Conservation (phyloP, 768 basidiomycete genomes). For the Boletus rubescentipes region DNA sequence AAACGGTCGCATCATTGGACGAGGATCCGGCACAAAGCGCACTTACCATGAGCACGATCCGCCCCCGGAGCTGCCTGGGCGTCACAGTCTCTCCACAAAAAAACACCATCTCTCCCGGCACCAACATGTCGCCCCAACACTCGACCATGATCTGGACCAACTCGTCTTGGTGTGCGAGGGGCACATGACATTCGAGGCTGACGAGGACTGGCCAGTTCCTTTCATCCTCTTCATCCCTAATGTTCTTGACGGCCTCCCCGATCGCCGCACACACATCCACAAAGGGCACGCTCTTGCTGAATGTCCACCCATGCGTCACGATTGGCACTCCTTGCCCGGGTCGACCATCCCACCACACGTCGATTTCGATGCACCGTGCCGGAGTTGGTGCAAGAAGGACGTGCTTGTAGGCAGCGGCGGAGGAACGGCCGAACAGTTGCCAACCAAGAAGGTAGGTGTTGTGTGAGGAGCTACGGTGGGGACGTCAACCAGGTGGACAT, state of each 20-base stretch:
- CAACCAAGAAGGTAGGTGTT: constrained; percentile 64
- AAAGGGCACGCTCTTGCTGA: constrained; percentile 53
- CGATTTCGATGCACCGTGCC: constrained; percentile 64
- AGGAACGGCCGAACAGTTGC: constrained; percentile 55
- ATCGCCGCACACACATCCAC: constrained; percentile 48
- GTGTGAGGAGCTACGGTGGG: constrained; percentile 47
- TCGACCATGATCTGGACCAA: constrained; percentile 52
- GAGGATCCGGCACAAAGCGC: not conserved
- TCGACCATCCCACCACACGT: constrained; percentile 55
- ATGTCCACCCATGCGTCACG: constrained; percentile 63
- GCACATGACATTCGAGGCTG: constrained; percentile 64
- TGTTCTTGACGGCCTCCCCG: constrained; percentile 19
- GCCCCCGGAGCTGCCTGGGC: constrained; percentile 49
- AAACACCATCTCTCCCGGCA: constrained; percentile 30
- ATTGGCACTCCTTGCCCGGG: constrained; percentile 44
- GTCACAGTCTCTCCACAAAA: constrained; percentile 34
- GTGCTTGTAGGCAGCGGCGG: constrained; percentile 53
- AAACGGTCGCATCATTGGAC: not conserved
- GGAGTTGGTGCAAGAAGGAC: constrained; percentile 43
- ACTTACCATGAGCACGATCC: constrained; percentile 57
- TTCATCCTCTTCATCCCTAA: constrained; percentile 12
- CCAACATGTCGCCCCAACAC: constrained; percentile 52
- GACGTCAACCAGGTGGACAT: not conserved
- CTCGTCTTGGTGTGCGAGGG: constrained; percentile 46
- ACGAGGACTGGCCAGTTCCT: constrained; percentile 58